These are phyloP conservation scores for Fistulifera solaris DNA, from an alignment of 108 stramenopile genomes.

Conservation along the genomic window DNA sequence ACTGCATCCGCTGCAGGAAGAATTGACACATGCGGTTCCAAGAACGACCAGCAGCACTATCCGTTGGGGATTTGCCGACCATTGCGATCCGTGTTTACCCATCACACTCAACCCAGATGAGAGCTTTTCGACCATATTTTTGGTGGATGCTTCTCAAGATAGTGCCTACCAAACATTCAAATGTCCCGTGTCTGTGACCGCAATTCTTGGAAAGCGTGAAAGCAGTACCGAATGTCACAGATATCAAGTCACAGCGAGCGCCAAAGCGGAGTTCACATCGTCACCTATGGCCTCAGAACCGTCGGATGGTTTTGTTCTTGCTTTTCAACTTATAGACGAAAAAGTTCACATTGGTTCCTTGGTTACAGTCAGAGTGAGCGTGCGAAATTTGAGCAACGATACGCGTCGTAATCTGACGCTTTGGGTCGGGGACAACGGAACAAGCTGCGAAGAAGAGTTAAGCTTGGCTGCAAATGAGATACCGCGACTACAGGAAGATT, in stretches of 20 bases:
- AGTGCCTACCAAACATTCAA: slow-evolving; percentile 45
- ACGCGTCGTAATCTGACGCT: slow-evolving; percentile 8
- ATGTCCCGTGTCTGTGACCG: slow-evolving; percentile 69
- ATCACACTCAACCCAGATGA: slow-evolving; percentile 51
- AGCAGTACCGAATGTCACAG: neutral
- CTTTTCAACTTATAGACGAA: slow-evolving; percentile 30
- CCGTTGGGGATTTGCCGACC: slow-evolving; percentile 64
- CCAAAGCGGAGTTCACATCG: slow-evolving; percentile 68
- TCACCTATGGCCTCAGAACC: slow-evolving; percentile 61
- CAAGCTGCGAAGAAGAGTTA: no score
- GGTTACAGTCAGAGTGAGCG: slow-evolving; percentile 45
- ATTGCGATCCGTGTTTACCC: slow-evolving; percentile 57
- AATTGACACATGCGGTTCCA: slow-evolving; percentile 5
- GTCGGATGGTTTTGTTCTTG: slow-evolving; percentile 67
- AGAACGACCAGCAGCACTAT: slow-evolving; percentile 49
- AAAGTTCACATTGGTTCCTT: slow-evolving; percentile 52
- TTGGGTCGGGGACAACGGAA: no score
- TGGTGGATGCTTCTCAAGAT: slow-evolving; percentile 63
- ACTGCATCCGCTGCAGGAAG: slow-evolving; percentile 68
- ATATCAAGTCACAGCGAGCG: slow-evolving; percentile 41
- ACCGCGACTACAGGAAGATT: no score
- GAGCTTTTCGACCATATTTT: slow-evolving; percentile 57
- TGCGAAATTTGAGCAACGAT: slow-evolving; percentile 65
- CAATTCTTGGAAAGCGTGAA: slow-evolving; percentile 24
- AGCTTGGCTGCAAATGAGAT: no score